These are phyloP conservation scores for Pestalotiopsis sp. DNA, from an alignment of 2,329 filamentous ascomycete species.

Conservation along the genomic window DNA sequence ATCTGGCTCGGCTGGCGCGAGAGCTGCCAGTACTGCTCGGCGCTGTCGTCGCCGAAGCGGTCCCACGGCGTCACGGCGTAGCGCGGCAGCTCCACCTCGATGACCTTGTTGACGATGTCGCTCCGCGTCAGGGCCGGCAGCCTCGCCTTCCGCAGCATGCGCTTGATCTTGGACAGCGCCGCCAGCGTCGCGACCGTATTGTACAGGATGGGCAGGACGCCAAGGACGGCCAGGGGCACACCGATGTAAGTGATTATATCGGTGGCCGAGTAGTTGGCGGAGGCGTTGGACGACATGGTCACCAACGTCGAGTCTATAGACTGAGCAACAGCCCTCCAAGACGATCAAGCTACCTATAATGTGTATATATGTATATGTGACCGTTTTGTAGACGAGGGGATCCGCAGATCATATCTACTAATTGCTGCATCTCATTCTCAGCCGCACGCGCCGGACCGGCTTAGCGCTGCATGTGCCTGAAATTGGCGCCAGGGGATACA, in stretches of 20 bases:
- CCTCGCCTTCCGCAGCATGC: slow-evolving; percentile 58
- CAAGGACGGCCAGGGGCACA: slow-evolving; percentile 61
- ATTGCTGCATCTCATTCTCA: not conserved
- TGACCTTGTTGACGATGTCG: slow-evolving; percentile 67
- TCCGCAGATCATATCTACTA: slow-evolving; percentile 1
- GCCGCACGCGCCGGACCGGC: slow-evolving; percentile 5
- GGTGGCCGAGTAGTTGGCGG: slow-evolving; percentile 33
- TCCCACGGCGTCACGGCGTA: slow-evolving; percentile 66
- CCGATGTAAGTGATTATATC: slow-evolving; percentile 61
- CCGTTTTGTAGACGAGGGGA: not conserved
- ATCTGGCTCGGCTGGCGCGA: slow-evolving; percentile 54
- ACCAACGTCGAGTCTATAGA: no score
- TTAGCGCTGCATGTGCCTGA: not conserved
- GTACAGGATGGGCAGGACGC: slow-evolving; percentile 67
- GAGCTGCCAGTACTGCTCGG: slow-evolving; percentile 59
- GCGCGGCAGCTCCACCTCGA: slow-evolving; percentile 67
- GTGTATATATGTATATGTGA: not conserved
- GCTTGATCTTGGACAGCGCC: slow-evolving; percentile 62
- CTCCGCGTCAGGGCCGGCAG: slow-evolving; percentile 63
- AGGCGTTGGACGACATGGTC: slow-evolving; percentile 1
- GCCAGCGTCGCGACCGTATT: slow-evolving; percentile 64
- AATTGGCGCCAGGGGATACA: not conserved
- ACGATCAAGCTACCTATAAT: not conserved
- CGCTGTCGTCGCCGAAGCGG: slow-evolving; percentile 48
- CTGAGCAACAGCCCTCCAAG: not conserved